These are phyloP conservation scores for Coemansia sp. DNA, from an alignment of 192 early-diverging fungal genomes.

Conservation along the genomic window DNA sequence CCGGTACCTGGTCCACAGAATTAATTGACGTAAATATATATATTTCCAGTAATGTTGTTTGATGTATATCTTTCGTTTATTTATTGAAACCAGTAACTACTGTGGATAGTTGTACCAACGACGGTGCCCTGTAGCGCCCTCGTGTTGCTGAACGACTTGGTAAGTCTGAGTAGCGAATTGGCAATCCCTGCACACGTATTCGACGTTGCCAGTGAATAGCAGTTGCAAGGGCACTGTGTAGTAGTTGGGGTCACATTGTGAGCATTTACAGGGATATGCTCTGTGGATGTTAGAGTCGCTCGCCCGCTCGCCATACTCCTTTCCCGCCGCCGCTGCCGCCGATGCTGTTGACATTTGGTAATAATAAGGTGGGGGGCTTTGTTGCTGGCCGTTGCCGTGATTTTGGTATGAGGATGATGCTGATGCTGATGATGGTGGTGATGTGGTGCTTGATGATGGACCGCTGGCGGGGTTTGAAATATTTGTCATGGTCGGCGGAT, in stretches of 20 bases:
- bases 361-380: slow-evolving; percentile 15
- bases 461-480: slow-evolving; percentile 6
- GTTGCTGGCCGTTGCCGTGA: slow-evolving; percentile 17
- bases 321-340: slow-evolving; percentile 15
- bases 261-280: slow-evolving; percentile 38
- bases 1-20: neutral
- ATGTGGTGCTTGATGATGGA: slow-evolving; percentile 9
- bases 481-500: neutral
- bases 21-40: neutral
- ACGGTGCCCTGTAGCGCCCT: slow-evolving; percentile 44
- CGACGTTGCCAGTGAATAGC: slow-evolving; percentile 33
- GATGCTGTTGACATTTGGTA: slow-evolving; percentile 10
- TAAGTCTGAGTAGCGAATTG: slow-evolving; percentile 41
- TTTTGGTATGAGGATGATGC: slow-evolving; percentile 15
- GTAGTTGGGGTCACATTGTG: slow-evolving; percentile 56
- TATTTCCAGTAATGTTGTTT: neutral
- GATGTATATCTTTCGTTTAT: neutral
- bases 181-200: slow-evolving; percentile 54
- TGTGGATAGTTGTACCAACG: slow-evolving; percentile 57
- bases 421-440: slow-evolving; percentile 18
- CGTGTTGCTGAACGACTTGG: slow-evolving; percentile 34
- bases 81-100: slow-evolving; percentile 6
- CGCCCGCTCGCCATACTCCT: neutral
- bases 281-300: slow-evolving; percentile 4
- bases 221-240: slow-evolving; percentile 40